These are phyloP conservation scores for Kluyveromyces nonfermentans DNA, from an alignment of 805 yeast species.

Conservation along the genomic window DNA sequence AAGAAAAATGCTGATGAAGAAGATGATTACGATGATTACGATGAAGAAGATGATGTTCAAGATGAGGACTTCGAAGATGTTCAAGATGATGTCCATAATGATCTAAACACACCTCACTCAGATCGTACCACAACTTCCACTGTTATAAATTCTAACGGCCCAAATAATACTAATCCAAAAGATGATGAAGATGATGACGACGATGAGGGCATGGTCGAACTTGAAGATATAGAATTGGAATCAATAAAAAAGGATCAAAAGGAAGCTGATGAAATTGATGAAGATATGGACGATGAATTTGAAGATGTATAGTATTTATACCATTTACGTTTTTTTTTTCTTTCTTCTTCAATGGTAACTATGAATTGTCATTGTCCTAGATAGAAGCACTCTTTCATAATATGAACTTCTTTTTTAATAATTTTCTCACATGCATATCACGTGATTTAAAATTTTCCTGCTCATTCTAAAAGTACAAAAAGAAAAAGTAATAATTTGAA, in stretches of 20 bases:
- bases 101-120: background rate
- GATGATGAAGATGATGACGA: slow-evolving; percentile 6
- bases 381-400: background rate
- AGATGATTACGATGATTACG: slow-evolving; percentile 47
- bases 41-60: slow-evolving; percentile 37
- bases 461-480: background rate
- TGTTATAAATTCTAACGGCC: background rate
- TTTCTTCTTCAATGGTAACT: too few relatives aligned
- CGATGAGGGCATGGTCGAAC: slow-evolving; percentile 13
- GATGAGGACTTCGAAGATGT: slow-evolving; percentile 27
- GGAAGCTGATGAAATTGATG: slow-evolving; percentile 19
- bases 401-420: too few relatives aligned
- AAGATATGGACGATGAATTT: slow-evolving; percentile 29
- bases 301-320: slow-evolving; percentile 24
- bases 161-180: background rate
- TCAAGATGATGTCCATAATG: slow-evolving; percentile 8
- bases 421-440: too few relatives aligned
- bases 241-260: slow-evolving; percentile 3
- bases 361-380: too few relatives aligned
- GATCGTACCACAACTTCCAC: background rate
- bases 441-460: background rate
- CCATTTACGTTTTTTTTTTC: background rate
- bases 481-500: background rate
- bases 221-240: slow-evolving; percentile 10
- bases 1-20: slow-evolving; percentile 56